Conservation (phyloP, 2,329 filamentous ascomycete genomes). For the Metarhizium rileyi region DNA sequence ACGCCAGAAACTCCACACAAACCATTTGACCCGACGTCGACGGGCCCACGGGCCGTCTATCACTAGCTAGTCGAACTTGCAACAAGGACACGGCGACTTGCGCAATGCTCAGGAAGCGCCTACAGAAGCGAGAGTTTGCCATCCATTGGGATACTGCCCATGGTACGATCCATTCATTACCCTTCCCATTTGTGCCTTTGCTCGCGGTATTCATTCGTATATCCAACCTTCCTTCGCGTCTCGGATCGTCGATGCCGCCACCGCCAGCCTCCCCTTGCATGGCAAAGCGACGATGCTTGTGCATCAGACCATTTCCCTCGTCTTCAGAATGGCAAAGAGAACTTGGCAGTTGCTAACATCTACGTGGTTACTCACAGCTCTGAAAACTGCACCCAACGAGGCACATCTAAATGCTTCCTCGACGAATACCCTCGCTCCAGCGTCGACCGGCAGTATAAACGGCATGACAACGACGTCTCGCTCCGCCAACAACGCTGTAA, state of each 20-base stretch:
- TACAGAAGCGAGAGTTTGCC: conserved; percentile 24
- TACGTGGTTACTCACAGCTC: conserved; percentile 3
- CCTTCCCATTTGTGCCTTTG: neutral
- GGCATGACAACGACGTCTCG: conserved; percentile 26
- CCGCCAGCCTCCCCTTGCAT: conserved; percentile 13
- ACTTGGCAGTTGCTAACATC: neutral
- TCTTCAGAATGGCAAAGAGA: neutral
- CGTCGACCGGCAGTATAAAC: conserved; percentile 30
- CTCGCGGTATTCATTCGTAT: too few species aligned
- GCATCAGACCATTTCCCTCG: neutral
- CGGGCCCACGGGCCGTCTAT: neutral
- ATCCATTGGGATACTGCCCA: conserved; percentile 21
- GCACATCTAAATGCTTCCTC: conserved; percentile 20
- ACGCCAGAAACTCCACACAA: too few species aligned
- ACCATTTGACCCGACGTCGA: neutral
- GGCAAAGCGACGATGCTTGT: neutral
- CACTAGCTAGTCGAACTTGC: neutral
- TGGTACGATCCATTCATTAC: neutral
- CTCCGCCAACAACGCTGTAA: conserved; percentile 17
- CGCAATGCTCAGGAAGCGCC: conserved; percentile 21
- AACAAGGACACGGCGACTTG: neutral
- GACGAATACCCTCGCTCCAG: conserved; percentile 25
- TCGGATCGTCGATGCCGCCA: too few species aligned
- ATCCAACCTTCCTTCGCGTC: too few species aligned
- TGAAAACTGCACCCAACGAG: conserved; percentile 6